Base-by-base conservation (phyloP, 2,329 filamentous ascomycete species). In the Claviceps africana region DNA sequence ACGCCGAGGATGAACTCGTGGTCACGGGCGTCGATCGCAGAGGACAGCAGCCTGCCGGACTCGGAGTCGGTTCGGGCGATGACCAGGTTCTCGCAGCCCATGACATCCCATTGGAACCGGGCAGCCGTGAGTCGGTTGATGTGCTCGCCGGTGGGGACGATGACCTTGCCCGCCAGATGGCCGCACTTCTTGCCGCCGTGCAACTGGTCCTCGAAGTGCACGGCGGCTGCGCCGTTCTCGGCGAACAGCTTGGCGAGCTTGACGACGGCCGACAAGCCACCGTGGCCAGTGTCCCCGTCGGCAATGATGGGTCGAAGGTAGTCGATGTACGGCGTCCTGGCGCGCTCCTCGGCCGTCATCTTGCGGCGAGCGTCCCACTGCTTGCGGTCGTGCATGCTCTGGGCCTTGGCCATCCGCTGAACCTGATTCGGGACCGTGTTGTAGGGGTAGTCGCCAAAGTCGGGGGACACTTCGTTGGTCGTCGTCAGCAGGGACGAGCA, bases 351-450 rank as follows among this genome's bases (percentile, higher is more conserved):
- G 0, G 85, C 60, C 0, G 76, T 83, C 76, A 97, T 72, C 67
- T 88, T 88, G 58, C 89, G 79, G 54, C 93, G 78, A 25, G 80
- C 72, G 66, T 96, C 89, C 83, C 87, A 97, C 63, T 96, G 87
- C 69, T 94, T 95, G 59, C 93, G 84, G 68, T 98, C 93, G 67
- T 98, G 93, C 75, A 97, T 83, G 58, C 89, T 89, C 69, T 98
- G 93, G 4, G 93, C 93, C 72, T 97, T 97, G 72, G 94, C 88
- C 50, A 98, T 73, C 57, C 93, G 82, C 72, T 98, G 89, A 4
- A 98, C 93, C 67, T 97, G 93, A 70, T 97, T 97, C 9, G 93
- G 93, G 4, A 98, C 93, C 0, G 93, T 98, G 66, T 97, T 97
- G 73, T 98, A 98, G 0, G 93, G 93, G 67, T 98, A 98, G 70